These are phyloP conservation scores for Metschnikowia gelsemii DNA, from an alignment of 805 yeast species.

Conservation along the genomic window DNA sequence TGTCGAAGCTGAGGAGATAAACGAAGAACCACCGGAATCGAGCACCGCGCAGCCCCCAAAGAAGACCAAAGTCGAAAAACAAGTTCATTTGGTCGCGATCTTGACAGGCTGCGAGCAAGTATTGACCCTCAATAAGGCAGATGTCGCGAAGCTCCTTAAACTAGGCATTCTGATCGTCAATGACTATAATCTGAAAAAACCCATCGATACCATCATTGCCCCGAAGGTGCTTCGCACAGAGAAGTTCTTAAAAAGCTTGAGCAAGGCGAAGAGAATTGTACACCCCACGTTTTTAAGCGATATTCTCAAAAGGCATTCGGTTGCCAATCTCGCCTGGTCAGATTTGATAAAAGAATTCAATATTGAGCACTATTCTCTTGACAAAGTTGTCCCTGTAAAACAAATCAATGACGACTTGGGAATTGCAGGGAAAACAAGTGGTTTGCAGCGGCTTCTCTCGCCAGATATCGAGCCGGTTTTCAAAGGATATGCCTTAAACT, in stretches of 20 bases:
- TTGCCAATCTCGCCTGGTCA: slow-evolving; percentile 23
- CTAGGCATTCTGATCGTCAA: slow-evolving; percentile 58
- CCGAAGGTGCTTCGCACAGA: slow-evolving; percentile 85
- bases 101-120: slow-evolving; percentile 65
- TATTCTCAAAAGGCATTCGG: slow-evolving; percentile 30
- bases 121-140: slow-evolving; percentile 40
- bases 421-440: slow-evolving; percentile 14
- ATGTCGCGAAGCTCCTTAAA: slow-evolving; percentile 41
- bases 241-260: slow-evolving; percentile 73
- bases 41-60: too few species aligned
- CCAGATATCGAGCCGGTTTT: slow-evolving; percentile 37
- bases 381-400: slow-evolving; percentile 29
- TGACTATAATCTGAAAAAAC: slow-evolving; percentile 39
- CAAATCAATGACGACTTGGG: slow-evolving; percentile 37
- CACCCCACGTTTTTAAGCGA: slow-evolving; percentile 48
- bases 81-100: slow-evolving; percentile 45
- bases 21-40: slow-evolving; percentile 5
- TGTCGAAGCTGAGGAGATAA: neutral
- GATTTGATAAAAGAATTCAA: slow-evolving; percentile 23
- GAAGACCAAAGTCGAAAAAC: slow-evolving; percentile 15
- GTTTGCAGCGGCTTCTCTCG: slow-evolving; percentile 13
- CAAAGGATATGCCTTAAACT: slow-evolving; percentile 47
- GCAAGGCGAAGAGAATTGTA: slow-evolving; percentile 52
- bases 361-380: slow-evolving; percentile 34
- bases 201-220: slow-evolving; percentile 58